A percentile compares a stretch with the other conserved stretches of the same genome.
These are phyloP conservation scores for Stereocaulon alpinum DNA, from an alignment of 495 filamentous ascomycete genomes.

Conservation along the genomic window DNA sequence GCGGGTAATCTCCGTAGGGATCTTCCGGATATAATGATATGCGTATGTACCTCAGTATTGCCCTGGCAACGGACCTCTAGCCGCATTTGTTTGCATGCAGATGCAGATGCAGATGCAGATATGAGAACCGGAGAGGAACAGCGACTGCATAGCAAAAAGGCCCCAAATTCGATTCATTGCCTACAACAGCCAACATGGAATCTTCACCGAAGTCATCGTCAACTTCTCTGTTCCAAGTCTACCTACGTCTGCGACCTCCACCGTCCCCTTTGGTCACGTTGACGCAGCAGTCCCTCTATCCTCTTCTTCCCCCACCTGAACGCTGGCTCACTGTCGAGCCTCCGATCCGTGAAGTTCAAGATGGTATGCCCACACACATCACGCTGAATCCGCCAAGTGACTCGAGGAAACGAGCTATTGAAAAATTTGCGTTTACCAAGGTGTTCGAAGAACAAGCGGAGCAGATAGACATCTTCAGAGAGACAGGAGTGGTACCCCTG, in stretches of 20 bases:
- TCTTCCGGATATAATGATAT: neutral
- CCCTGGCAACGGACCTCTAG: slow-evolving; percentile 3
- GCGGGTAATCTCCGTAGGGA: neutral
- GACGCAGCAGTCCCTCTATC: slow-evolving; percentile 24
- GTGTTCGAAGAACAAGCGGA: slow-evolving; percentile 80
- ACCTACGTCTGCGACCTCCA: slow-evolving; percentile 76
- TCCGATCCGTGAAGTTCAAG: slow-evolving; percentile 33
- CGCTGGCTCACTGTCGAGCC: slow-evolving; percentile 72
- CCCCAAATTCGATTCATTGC: neutral
- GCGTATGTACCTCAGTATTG: neutral
- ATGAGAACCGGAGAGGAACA: too few species aligned
- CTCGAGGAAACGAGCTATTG: slow-evolving; percentile 68
- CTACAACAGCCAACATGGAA: slow-evolving; percentile 22
- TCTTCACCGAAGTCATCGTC: slow-evolving; percentile 36
- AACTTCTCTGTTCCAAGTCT: slow-evolving; percentile 79
- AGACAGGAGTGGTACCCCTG: slow-evolving; percentile 62
- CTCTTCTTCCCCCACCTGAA: slow-evolving; percentile 35
- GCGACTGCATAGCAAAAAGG: neutral
- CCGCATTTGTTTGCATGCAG: neutral
- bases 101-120: too few species aligned
- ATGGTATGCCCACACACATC: slow-evolving; percentile 60
- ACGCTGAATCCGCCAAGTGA: slow-evolving; percentile 77
- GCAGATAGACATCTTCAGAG: slow-evolving; percentile 81
- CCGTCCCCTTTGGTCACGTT: slow-evolving; percentile 27
- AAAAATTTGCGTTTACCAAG: slow-evolving; percentile 88